Base-by-base conservation (phyloP, 2,329 filamentous ascomycete species). In the Hymenotorrendiella dingleyae region DNA sequence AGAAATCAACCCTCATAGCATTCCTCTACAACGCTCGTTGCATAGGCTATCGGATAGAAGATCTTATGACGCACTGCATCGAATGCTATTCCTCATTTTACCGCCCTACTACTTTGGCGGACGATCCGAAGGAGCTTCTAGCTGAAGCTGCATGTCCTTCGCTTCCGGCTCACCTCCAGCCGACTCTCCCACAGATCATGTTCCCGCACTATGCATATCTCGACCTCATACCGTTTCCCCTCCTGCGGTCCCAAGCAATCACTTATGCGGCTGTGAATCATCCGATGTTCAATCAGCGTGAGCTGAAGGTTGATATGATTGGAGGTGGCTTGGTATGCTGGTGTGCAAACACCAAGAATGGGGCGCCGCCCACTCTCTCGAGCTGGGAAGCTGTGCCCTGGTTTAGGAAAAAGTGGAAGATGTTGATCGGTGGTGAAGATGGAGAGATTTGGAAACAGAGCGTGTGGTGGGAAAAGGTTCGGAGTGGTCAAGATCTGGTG, bases 11-110 rank as follows among this genome's bases (percentile, higher is more conserved):
- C 21, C 44, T 59, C 26, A 33, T 40, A 11, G 59, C 57, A 4
- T 56, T 46, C 23, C 21, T 62, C 7, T 37, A 49, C 16, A 63
- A 62, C 35, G 55, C 60, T 1, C 47, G 47, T 6, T 48, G 45
- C 19, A 51, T 63, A 3, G 56, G 55, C 6, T 50, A 63, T 29
- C 36, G 56, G 22, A 16, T 60, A 4, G 28, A 46, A 4, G 47
- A 54, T 11, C 35, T 53, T 12, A 34, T 34, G 32, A 34, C 32
- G 28, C 22, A 45, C 12, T 21, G n/a, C 10, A 28, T 28, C 22
- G 33, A 40, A n/a, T n/a, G n/a, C n/a, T n/a, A n/a, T 12, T 67
- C 64, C 1, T 62, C 61, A 2, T 67, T 66, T 49, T 66, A 62
- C 49, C n/a, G 42, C 2, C 46, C 53, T 4, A 30, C 38, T 12